phyloP scores from a whole-genome alignment of 176 grass and related monocot species.

The Raddia guianensis region DNA sequence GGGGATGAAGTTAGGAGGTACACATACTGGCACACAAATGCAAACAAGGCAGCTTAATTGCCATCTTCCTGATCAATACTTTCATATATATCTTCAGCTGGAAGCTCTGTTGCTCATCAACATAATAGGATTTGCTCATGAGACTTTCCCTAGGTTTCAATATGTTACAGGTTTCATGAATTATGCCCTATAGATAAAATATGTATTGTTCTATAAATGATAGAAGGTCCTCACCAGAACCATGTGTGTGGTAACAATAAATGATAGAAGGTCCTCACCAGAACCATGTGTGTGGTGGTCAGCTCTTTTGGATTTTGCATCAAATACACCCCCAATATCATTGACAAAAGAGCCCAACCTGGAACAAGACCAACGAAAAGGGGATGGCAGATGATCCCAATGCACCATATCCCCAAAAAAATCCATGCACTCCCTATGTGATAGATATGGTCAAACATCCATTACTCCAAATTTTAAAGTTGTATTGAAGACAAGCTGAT shows the following conservation, averaged over 20 bases:
- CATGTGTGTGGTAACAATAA: not conserved
- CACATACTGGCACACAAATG: not conserved
- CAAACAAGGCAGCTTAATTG: not conserved
- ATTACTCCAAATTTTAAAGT: conserved; percentile 44
- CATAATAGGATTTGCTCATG: not conserved
- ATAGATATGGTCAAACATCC: conserved; percentile 29
- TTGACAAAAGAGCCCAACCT: conserved; percentile 21
- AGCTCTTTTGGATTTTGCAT: conserved; percentile 5
- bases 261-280: not conserved
- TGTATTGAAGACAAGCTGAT: conserved; percentile 33
- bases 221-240: conserved; percentile 12
- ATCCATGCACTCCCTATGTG: not conserved
- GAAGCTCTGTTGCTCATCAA: conserved; percentile 10
- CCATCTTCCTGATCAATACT: not conserved
- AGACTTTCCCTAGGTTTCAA: not conserved
- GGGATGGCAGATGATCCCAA: conserved; percentile 32
- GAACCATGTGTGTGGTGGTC: not conserved
- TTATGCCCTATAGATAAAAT: not conserved
- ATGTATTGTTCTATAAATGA: not conserved
- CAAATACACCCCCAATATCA: not conserved
- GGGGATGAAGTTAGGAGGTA: not conserved
- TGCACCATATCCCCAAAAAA: conserved; percentile 25
- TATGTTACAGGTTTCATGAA: conserved; percentile 3
- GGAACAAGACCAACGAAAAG: conserved; percentile 29
- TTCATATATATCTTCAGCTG: not conserved